These are phyloP conservation scores for Aspergillus novofumigatus DNA, from an alignment of 2,329 filamentous ascomycete species.

Conservation along the genomic window DNA sequence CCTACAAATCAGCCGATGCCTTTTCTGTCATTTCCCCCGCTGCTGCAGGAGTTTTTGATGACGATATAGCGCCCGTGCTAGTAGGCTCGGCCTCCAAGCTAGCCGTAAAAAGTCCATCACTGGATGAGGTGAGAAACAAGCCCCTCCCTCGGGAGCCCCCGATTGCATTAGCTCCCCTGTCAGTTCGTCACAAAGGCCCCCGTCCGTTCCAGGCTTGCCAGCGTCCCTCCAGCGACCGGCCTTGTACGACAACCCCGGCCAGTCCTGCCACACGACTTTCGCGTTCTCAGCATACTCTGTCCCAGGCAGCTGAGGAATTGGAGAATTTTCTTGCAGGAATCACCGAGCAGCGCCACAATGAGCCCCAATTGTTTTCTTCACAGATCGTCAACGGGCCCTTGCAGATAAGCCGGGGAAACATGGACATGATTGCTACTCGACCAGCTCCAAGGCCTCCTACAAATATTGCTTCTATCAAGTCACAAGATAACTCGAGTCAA, in stretches of 20 bases:
- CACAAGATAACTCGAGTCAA: slow-evolving; percentile 5
- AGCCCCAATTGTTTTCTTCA: slow-evolving; percentile 9
- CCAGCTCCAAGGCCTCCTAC: slow-evolving; percentile 27
- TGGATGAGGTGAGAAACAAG: slow-evolving; percentile 34
- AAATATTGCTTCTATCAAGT: slow-evolving; percentile 12
- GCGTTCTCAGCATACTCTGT: slow-evolving; percentile 21
- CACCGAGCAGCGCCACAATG: slow-evolving; percentile 9
- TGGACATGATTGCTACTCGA: slow-evolving; percentile 31
- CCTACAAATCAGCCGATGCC: slow-evolving; percentile 16
- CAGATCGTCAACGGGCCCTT: slow-evolving; percentile 24
- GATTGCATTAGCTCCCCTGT: slow-evolving; percentile 25
- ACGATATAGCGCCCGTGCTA: slow-evolving; percentile 6
- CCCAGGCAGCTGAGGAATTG: slow-evolving; percentile 35
- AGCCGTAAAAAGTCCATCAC: neutral
- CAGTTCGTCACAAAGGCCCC: slow-evolving; percentile 15
- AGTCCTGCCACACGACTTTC: slow-evolving; percentile 6
- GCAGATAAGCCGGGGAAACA: slow-evolving; percentile 32
- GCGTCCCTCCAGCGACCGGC: slow-evolving; percentile 1
- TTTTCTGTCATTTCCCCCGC: slow-evolving; percentile 25
- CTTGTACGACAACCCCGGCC: slow-evolving; percentile 2
- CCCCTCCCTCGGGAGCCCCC: slow-evolving; percentile 38
- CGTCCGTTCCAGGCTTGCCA: slow-evolving; percentile 4
- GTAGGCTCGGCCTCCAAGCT: neutral
- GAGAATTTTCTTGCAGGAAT: slow-evolving; percentile 30
- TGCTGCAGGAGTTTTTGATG: slow-evolving; percentile 33